Conservation (phyloP, 805 yeast genomes). For the Saccharomycopsis babjevae region DNA sequence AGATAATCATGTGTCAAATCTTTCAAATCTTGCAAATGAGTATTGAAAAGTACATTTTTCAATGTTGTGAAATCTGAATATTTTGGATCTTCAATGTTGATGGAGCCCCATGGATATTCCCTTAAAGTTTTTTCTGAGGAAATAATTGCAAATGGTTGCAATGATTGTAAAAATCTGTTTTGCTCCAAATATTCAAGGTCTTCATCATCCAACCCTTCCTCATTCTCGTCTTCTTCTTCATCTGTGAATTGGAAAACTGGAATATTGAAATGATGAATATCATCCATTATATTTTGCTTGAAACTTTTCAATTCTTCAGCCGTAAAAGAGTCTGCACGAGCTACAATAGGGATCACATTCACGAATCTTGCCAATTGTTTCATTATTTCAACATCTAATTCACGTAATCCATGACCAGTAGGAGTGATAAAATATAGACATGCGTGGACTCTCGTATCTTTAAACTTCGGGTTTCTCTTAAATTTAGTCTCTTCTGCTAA, state of each 20-base stretch:
- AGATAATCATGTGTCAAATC: conserved; percentile 57
- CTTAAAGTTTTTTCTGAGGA: conserved; percentile 55
- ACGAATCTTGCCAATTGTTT: conserved; percentile 60
- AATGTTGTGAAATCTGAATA: conserved; percentile 45
- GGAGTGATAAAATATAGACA: conserved; percentile 15
- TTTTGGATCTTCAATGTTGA: conserved; percentile 43
- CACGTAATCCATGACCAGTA: conserved; percentile 69
- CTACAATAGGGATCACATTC: conserved; percentile 61
- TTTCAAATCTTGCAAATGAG: conserved; percentile 54
- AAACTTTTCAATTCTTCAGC: conserved; percentile 45
- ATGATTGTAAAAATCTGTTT: conserved; percentile 44
- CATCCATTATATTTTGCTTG: conserved; percentile 49
- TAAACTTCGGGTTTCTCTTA: conserved; percentile 58
- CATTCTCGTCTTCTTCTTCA: conserved; percentile 60
- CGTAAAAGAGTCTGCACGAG: conserved; percentile 66
- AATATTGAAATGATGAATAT: conserved; percentile 57
- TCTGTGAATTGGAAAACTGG: conserved; percentile 66
- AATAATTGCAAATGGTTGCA: conserved; percentile 72
- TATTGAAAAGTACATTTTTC: conserved; percentile 45
- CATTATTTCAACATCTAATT: conserved; percentile 64
- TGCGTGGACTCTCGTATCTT: conserved; percentile 61
- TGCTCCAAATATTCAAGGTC: conserved; percentile 70
- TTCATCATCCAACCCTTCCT: conserved; percentile 56
- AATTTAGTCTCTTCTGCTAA: conserved; percentile 69
- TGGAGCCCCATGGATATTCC: conserved; percentile 68